Base-by-base conservation (phyloP, 2,329 filamentous ascomycete species). In the Colletotrichum magnum region DNA sequence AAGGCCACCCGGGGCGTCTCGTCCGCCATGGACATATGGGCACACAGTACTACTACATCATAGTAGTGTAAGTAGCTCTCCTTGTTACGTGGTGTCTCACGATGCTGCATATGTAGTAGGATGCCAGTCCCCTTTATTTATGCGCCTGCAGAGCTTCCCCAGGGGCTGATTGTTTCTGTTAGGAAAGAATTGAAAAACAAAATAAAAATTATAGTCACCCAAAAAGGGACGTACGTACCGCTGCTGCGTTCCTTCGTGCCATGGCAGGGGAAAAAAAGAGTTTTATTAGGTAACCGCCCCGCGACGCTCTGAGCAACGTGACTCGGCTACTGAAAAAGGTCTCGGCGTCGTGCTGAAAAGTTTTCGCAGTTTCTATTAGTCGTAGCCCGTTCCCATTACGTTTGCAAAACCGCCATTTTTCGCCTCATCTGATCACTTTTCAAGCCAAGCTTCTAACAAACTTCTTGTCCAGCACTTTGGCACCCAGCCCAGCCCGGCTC, bases 301-400 rank as follows among this genome's bases (percentile, higher is more conserved):
- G 18, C 26, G 18, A 4, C 43, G 12, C 45, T 28, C 58, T 50
- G 51, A 43, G 57, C 57, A 61, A 56, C 36, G 59, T 64, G 64
- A 68, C 58, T 64, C 36, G 45, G 41, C 64, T 43, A 15, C 26
- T 16, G 53, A 26, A n/a, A 45, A 45, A 58, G 32, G 65, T 65
- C 54, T 68, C 54, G 66, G 66, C 61, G 54, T 52, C 47, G 32
- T 47, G 52, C 39, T 57, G 52, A 68, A 70, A 63, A 63, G 52
- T 63, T 70, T 70, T 70, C 48, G 47, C 61, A 47, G 48, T 71
- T 70, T 71, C 67, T 21, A 66, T 71, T 70, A 70, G 67, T 70
- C 67, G 57, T 48, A 57, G 32, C 10, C 43, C 58, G 67, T 73
- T 74, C 72, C 72, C 64, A 72, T 78, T 78, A 77, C 75, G 73